A percentile compares a stretch with the other conserved stretches of the same genome.
Evolutionary conservation across 2,329 filamentous ascomycete genomes (phyloP).

Genomic region (Fusarium devonianum): DNA sequence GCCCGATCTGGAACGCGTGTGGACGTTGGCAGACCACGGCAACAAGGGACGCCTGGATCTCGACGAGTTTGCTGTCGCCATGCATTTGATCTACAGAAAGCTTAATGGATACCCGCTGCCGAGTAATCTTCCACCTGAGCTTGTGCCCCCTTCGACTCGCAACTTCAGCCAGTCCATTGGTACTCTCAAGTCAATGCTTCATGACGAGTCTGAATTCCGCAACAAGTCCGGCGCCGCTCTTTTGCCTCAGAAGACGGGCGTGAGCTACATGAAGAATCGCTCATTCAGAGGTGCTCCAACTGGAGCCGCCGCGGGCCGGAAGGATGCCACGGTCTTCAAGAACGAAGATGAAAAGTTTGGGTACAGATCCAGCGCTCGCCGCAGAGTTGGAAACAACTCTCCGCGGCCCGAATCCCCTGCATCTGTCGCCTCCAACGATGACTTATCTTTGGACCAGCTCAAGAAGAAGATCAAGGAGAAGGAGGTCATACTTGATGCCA

Average conservation of each 20-base stretch:
- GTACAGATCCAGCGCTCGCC: slow-evolving; percentile 92
- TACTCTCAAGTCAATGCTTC: slow-evolving; percentile 87
- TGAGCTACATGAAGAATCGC: slow-evolving; percentile 95
- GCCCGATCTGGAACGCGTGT: slow-evolving; percentile 87
- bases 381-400: slow-evolving; percentile 80
- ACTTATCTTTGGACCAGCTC: slow-evolving; percentile 84
- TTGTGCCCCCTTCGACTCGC: slow-evolving; percentile 91
- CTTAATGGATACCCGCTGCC: slow-evolving; percentile 95
- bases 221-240: slow-evolving; percentile 90
- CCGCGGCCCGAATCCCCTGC: slow-evolving; percentile 81
- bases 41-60: slow-evolving; percentile 95
- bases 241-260: slow-evolving; percentile 94
- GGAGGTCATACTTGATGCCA: slow-evolving; percentile 91
- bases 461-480: slow-evolving; percentile 94
- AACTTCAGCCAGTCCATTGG: slow-evolving; percentile 94
- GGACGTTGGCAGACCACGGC: slow-evolving; percentile 92
- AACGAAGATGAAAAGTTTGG: slow-evolving; percentile 94
- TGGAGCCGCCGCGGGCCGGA: slow-evolving; percentile 69
- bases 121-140: slow-evolving; percentile 84
- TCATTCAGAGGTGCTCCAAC: slow-evolving; percentile 78
- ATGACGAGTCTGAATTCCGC: slow-evolving; percentile 86
- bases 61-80: slow-evolving; percentile 97
- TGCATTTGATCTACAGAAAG: slow-evolving; percentile 98
- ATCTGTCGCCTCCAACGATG: slow-evolving; percentile 76
- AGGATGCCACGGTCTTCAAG: slow-evolving; percentile 95